A percentile compares a stretch with the other conserved stretches of the same genome.
Conservation (phyloP, 2,329 filamentous ascomycete species). For the Pyrenophora tritici-repentis region DNA sequence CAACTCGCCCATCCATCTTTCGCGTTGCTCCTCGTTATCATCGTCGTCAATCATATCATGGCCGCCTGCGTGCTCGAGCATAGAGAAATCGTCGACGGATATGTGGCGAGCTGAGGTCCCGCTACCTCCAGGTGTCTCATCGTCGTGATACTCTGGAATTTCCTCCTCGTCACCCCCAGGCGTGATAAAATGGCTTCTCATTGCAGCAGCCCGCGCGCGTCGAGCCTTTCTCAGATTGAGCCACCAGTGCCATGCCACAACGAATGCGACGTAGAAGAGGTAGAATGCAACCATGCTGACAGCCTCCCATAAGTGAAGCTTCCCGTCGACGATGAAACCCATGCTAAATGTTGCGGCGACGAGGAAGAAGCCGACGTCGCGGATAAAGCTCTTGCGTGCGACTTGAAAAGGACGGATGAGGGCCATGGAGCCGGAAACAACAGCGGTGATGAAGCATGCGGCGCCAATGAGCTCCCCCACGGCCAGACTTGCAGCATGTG, state of each 20-base stretch:
- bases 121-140: conserved; percentile 53
- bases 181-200: conserved; percentile 74
- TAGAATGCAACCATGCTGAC: conserved; percentile 90
- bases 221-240: conserved; percentile 65
- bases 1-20: conserved; percentile 75
- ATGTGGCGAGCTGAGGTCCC: conserved; percentile 52
- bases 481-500: conserved; percentile 94
- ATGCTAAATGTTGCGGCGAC: conserved; percentile 85
- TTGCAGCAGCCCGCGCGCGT: conserved; percentile 69
- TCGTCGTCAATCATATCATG: conserved; percentile 61
- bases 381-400: conserved; percentile 83
- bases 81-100: conserved; percentile 68
- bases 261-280: conserved; percentile 82
- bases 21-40: conserved; percentile 66
- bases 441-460: conserved; percentile 92
- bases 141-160: conserved; percentile 57
- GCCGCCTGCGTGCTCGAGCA: conserved; percentile 63
- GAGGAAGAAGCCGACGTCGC: conserved; percentile 92
- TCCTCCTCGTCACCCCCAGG: conserved; percentile 64
- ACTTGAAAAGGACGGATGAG: conserved; percentile 94
- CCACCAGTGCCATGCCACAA: conserved; percentile 93
- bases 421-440: conserved; percentile 97
- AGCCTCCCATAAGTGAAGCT: conserved; percentile 87
- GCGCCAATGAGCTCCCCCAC: conserved; percentile 94
- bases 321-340: conserved; percentile 82